Evolutionary conservation across 2,329 filamentous ascomycete species (phyloP).

Genomic region (Colletotrichum gloeosporioides): DNA sequence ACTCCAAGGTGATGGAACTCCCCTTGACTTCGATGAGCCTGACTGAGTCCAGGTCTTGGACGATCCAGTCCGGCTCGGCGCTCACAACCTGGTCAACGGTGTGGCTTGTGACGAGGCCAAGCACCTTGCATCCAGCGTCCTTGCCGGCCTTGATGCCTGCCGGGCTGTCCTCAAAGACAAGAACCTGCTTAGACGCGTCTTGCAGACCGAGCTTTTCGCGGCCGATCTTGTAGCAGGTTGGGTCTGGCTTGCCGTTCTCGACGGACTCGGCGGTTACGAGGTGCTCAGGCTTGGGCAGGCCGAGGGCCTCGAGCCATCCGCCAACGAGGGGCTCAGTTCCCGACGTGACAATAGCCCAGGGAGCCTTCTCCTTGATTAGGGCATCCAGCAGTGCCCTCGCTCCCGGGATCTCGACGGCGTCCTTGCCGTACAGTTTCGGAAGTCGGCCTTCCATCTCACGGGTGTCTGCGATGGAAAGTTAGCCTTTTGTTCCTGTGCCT

Average conservation of each 20-base stretch:
- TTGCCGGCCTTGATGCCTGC: slow-evolving; percentile 85
- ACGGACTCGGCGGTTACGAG: slow-evolving; percentile 81
- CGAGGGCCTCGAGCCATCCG: slow-evolving; percentile 74
- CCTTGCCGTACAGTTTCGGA: slow-evolving; percentile 75
- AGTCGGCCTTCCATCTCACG: slow-evolving; percentile 78
- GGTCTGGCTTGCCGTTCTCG: slow-evolving; percentile 77
- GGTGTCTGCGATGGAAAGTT: slow-evolving; percentile 64
- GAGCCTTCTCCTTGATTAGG: slow-evolving; percentile 66
- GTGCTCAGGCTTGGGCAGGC: slow-evolving; percentile 68
- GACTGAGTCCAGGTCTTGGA: slow-evolving; percentile 79
- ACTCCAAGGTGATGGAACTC: slow-evolving; percentile 70
- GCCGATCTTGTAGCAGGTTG: slow-evolving; percentile 74
- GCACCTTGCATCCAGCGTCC: slow-evolving; percentile 82
- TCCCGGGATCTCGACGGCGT: slow-evolving; percentile 87
- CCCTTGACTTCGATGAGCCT: slow-evolving; percentile 62
- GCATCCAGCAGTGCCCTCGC: slow-evolving; percentile 72
- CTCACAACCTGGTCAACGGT: slow-evolving; percentile 71
- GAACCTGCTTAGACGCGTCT: slow-evolving; percentile 53
- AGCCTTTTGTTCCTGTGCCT: not conserved
- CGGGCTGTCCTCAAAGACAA: slow-evolving; percentile 90
- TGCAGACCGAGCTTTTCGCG: slow-evolving; percentile 63
- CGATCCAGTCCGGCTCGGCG: slow-evolving; percentile 88
- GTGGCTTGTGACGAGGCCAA: slow-evolving; percentile 88
- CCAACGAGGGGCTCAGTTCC: slow-evolving; percentile 71
- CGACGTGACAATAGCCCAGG: slow-evolving; percentile 89